Base-by-base conservation (phyloP, 768 basidiomycete species). In the Amanita thiersii region DNA sequence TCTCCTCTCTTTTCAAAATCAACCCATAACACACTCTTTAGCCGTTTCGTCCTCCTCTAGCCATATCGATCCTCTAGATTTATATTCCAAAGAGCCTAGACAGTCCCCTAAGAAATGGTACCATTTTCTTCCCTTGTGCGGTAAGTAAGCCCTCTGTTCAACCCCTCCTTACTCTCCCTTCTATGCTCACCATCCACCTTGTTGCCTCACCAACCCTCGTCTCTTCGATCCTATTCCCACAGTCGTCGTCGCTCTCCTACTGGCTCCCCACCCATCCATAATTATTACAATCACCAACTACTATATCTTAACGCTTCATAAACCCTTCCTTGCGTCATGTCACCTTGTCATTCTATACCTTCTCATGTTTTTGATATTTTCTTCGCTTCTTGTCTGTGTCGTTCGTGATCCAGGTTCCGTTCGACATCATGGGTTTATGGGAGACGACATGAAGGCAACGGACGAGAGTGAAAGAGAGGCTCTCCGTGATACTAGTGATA, bases 331-430 rank as follows among this genome's bases (percentile, higher is more conserved):
- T 26, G 80, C 82, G 49, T 39, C 62, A 9, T 50, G 64, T 0
- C 86, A 89, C 52, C 60, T 86, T 1, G 26, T 70, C n/a, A 54
- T 68, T 43, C 73, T 72, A 14, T 86, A 84, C 53, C 63, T 72
- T 33, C 68, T 90, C 28, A 75, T 77, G 1, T 81, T 89, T 55
- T 59, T 83, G 56, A 72, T 75, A 10, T 72, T 84, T 52, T 78
- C 75, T 5, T 85, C 86, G 11, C 74, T 90, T 48, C 78, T 86
- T 38, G 69, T 83, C 30, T 81, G 81, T 47, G 63, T 86, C 29
- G 72, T 64, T 20, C 74, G 87, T 45, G 84, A 90, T 57, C 88
- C 87, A 9, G 87, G 87, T 0, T 75, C 78, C 4, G 71, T 80
- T 18, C 61, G 51, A 40, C 41, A 52, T 3, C 11, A 17, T 32